Evolutionary conservation across 176 grass and related monocot genomes (phyloP), one percentile per base, ranked within the genome.

Genomic region (Microstegium vimineum): DNA sequence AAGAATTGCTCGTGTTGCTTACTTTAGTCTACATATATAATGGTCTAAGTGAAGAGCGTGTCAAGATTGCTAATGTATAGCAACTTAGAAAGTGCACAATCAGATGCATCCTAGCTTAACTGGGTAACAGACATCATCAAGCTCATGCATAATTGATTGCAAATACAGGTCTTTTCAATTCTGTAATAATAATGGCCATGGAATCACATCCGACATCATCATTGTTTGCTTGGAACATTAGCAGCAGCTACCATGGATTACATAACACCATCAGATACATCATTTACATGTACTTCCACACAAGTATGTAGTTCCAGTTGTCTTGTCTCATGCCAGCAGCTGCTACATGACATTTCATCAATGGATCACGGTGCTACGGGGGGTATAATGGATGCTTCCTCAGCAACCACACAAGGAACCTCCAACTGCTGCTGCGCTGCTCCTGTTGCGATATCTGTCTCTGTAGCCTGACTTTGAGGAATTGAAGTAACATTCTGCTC

Each of bases 201-300:
- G 54, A 62, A 75, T 37, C 31, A 57, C 35, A 22, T 37, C 76
- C 59, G 77, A 14, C 56, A 69, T 72, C 56, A 76, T 89, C 75
- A 87, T 54, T 76, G 77, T 38, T 78, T 84, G 75, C 51, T 87
- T 33, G 62, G 5, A 64, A 64, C 61, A 64, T 31, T 3, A 31
- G 61, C 26, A 64, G 27, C 61, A 31, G 28, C 15, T 17, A 18
- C 62, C 28, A 17, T 65, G 62, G 14, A 65, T 62, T 32, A 33
- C 62, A 65, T 65, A 65, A 65, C 4, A 1, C 59, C 5, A 31
- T 15, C 27, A 65, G 13, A 17, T 33, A 17, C 60, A 62, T 28
- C 12, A 62, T 62, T 62, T 62, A 62, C 60, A 30, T 62, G 26
- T 62, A 27, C 11, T 62, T 62, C 4, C 59, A 28, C 26, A 65